Base-by-base conservation (phyloP, 768 basidiomycete genomes). In the Gyrodon lividus region DNA sequence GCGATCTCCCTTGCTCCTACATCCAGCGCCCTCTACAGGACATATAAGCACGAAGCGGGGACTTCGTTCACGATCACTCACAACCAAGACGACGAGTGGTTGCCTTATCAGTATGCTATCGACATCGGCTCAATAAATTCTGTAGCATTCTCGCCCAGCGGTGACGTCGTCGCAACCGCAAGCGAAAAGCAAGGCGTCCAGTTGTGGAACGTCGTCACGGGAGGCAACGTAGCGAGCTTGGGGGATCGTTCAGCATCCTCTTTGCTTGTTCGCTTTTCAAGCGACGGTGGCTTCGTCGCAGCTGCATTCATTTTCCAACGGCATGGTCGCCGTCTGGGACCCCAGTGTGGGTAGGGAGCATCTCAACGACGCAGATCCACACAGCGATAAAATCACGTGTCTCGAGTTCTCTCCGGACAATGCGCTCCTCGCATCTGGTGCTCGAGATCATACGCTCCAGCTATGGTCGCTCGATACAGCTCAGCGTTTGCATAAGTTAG, bases 401-500 rank as follows among this genome's bases (percentile, higher is more conserved):
- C 38, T 64, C n/a, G 62, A 55, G 13, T 63, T 63, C 24, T 63
- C 62, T 1, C n/a, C 26, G 5, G 37, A 60, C 34, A 44, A 43
- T n/a, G 13, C 24, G 1, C 19, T 63, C 4, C 26, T 63, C 8
- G 62, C 54, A 8, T 64, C 62, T 28, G 62, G 51, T 37, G 51
- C 62, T 12, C 43, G 48, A 1, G 62, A 64, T 42, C 37, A 20
- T 38, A 28, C 16, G 1, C 58, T 64, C 24, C 55, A 51, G 22
- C 50, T 67, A 9, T 69, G 67, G 67, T 62, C 60, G 6, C n/a
- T 59, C 20, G 41, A 46, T 35, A 57, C 47, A 0, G 51, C 54
- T 7, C 51, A 59, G 17, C 12, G 35, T 2, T 30, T 67, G 39
- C 43, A 59, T 16, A 46, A 35, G 33, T 34, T 64, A 2, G 44